phyloP scores from a whole-genome alignment of 805 yeast species.

The Wickerhamiella azyma region DNA sequence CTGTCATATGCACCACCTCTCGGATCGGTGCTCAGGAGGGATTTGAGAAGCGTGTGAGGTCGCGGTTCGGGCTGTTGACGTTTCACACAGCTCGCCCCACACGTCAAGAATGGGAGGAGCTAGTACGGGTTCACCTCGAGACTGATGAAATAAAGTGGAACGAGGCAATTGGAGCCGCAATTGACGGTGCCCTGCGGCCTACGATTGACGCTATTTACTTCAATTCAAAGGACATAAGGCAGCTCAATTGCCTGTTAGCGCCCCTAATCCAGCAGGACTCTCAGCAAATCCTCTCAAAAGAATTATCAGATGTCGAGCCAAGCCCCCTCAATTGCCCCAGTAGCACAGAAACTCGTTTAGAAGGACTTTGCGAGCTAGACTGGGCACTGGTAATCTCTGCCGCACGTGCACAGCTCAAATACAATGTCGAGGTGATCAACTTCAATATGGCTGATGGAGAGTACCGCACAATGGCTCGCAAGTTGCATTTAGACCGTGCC shows the following conservation, averaged over 20 bases:
- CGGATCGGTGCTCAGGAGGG: conserved; percentile 64
- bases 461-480: conserved; percentile 42
- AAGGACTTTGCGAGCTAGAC: conserved; percentile 54
- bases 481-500: conserved; percentile 29
- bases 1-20: conserved; percentile 69
- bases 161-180: conserved; percentile 11
- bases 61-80: conserved; percentile 74
- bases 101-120: conserved; percentile 37
- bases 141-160: conserved; percentile 21
- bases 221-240: conserved; percentile 44
- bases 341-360: conserved; percentile 11
- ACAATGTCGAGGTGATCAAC: conserved; percentile 47
- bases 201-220: conserved; percentile 36
- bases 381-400: conserved; percentile 57
- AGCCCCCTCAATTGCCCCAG: conserved; percentile 9
- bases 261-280: conserved; percentile 7
- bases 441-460: conserved; percentile 69
- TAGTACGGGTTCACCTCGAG: conserved; percentile 32
- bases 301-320: neutral
- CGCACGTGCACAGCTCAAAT: conserved; percentile 53
- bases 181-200: neutral
- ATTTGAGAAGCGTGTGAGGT: conserved; percentile 80
- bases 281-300: neutral
- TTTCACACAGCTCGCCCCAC: conserved; percentile 44
- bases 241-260: conserved; percentile 19